phyloP scores from a whole-genome alignment of 345 rosid species.

The Gossypium rotundifolium region DNA sequence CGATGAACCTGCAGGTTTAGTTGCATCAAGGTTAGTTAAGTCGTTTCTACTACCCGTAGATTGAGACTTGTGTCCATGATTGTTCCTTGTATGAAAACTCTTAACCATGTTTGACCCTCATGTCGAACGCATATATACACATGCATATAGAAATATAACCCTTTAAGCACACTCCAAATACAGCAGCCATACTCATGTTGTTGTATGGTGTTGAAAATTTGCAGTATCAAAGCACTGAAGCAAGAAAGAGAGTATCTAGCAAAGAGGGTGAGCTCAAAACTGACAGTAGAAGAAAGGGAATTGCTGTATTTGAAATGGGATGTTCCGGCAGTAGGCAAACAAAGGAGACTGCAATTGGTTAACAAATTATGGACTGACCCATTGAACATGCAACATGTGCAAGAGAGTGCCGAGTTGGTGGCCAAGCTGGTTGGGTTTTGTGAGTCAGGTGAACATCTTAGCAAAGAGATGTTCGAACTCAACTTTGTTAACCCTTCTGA shows the following conservation, averaged over 20 bases:
- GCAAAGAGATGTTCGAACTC: slow-evolving; percentile 91
- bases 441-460: slow-evolving; percentile 61
- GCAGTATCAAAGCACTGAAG: slow-evolving; percentile 72
- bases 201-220: background rate
- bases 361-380: slow-evolving; percentile 88
- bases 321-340: slow-evolving; percentile 68
- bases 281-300: slow-evolving; percentile 73
- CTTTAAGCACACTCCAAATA: background rate
- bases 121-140: background rate
- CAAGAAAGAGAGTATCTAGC: slow-evolving; percentile 89
- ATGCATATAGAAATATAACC: no score
- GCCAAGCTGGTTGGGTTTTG: slow-evolving; percentile 89
- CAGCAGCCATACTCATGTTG: background rate
- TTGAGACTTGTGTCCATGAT: background rate
- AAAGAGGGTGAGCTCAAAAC: slow-evolving; percentile 68
- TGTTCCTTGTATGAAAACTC: background rate
- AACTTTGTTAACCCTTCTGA: slow-evolving; percentile 65
- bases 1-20: slow-evolving; percentile 85
- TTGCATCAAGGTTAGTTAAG: slow-evolving; percentile 60
- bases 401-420: slow-evolving; percentile 72
- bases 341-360: slow-evolving; percentile 75
- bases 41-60: background rate
- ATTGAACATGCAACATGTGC: slow-evolving; percentile 55
- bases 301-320: slow-evolving; percentile 81
- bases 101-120: background rate